Percentiles rank a stretch among this genome's conserved stretches.
Evolutionary conservation across 129 eudicot genomes (phyloP).

Genomic region (Lonicera japonica): DNA sequence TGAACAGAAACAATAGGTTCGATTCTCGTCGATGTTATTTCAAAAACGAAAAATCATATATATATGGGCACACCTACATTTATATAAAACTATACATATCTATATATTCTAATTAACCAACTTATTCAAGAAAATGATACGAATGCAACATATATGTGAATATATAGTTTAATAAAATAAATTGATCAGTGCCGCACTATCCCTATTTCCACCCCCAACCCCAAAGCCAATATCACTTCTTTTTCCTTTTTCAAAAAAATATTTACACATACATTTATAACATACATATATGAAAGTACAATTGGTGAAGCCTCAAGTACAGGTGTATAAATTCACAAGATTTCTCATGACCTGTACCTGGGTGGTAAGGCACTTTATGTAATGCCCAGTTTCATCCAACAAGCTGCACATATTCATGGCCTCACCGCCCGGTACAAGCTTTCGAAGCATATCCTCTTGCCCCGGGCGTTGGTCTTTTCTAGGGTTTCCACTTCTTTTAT

Average conservation of each 20-base stretch:
- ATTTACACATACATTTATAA: neutral
- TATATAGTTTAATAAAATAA: too few relatives aligned
- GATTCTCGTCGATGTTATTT: too few relatives aligned
- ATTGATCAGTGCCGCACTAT: neutral
- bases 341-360: constrained; percentile 79
- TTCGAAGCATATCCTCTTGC: constrained; percentile 40
- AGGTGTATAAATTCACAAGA: constrained; percentile 47
- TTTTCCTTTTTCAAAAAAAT: neutral
- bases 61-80: too few relatives aligned
- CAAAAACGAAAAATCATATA: too few relatives aligned
- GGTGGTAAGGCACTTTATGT: constrained; percentile 59
- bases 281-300: too few relatives aligned
- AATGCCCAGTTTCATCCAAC: constrained; percentile 84
- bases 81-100: too few relatives aligned
- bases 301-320: constrained; percentile 4
- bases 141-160: too few relatives aligned
- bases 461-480: constrained; percentile 13
- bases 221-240: neutral
- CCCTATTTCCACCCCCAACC: neutral
- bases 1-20: too few relatives aligned
- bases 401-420: constrained; percentile 45
- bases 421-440: constrained; percentile 77
- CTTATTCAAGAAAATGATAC: too few relatives aligned
- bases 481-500: constrained; percentile 25
- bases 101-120: too few relatives aligned